Evolutionary conservation across 1,284 basidiomycete species (phyloP), one percentile per base, ranked within the genome.

Genomic region (Cryptococcus floricola): DNA sequence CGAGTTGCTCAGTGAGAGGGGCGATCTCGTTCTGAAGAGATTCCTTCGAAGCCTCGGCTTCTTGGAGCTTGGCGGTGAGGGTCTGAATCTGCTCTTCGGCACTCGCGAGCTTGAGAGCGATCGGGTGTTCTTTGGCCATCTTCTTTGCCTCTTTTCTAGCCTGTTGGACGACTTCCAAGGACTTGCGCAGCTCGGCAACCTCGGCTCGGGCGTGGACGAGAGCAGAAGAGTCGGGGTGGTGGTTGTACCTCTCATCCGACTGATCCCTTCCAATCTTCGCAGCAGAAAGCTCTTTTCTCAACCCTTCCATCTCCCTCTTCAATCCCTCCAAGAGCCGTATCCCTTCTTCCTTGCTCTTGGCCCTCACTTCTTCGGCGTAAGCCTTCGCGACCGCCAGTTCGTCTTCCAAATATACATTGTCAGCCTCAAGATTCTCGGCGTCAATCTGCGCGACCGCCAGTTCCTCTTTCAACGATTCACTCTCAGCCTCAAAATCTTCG

Each of bases 341-440:
- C 23, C n/a, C 16, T 42, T 19, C 23, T 13, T 44, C 53, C 48
- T 62, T 57, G 47, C 60, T 62, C 58, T 65, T 65, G 42, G 64
- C 64, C 44, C n/a, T 14, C 46, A 18, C 27, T 18, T 48, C 46
- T 9, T 27, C 25, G 5, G 14, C n/a, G 23, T 28, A 13, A n/a
- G 27, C 46, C 46, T 37, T 14, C 12, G 31, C 27, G 28, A 18
- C 14, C 23, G n/a, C 31, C 25, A 27, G 46, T 9, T 13, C 39
- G 10, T 49, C 39, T 7, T 7, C 4, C 41, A 13, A n/a, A n/a
- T n/a, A n/a, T n/a, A n/a, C n/a, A n/a, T n/a, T n/a, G n/a, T n/a
- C n/a, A n/a, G n/a, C n/a, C n/a, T n/a, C n/a, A n/a, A n/a, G n/a
- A n/a, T n/a, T n/a, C n/a, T n/a, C n/a, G n/a, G n/a, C n/a, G n/a